phyloP scores from a whole-genome alignment of 352 stramenopile genomes.

The Phytopythium montanum region DNA sequence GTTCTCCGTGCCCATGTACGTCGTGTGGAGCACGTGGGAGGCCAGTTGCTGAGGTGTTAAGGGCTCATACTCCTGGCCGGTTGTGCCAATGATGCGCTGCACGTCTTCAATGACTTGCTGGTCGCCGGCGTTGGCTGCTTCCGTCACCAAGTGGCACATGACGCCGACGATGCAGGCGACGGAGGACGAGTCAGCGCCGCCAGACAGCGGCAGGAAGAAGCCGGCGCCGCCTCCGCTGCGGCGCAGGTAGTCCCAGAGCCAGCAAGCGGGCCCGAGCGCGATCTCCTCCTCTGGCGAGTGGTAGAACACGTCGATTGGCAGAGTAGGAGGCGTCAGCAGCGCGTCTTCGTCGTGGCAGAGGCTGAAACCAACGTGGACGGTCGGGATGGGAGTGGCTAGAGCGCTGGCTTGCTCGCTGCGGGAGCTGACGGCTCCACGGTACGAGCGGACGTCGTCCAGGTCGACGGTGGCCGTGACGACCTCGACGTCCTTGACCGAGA shows the following conservation, averaged over 20 bases:
- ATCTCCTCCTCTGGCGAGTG: conserved; percentile 96
- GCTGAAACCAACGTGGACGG: conserved; percentile 74
- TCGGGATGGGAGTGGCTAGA: conserved; percentile 59
- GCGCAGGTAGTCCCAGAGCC: conserved; percentile 99
- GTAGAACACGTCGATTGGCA: conserved; percentile 67
- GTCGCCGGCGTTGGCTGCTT: conserved; percentile 79
- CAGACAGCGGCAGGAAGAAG: conserved; percentile 97
- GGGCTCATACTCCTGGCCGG: conserved; percentile 43
- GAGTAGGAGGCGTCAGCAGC: conserved; percentile 29
- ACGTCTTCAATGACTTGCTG: conserved; percentile 83
- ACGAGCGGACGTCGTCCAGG: conserved; percentile 97
- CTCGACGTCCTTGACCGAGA: conserved; percentile 95
- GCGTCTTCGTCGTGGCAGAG: conserved; percentile 61
- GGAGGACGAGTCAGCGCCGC: conserved; percentile 95
- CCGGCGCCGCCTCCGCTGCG: conserved; percentile 62
- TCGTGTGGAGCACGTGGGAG: conserved; percentile 93
- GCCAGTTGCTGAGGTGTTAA: conserved; percentile 89
- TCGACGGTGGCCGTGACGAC: conserved; percentile 97
- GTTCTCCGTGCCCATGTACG: conserved; percentile 98
- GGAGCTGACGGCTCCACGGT: conserved; percentile 91
- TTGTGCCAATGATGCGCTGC: conserved; percentile 73
- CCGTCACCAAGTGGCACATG: conserved; percentile 95
- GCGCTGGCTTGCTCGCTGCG: conserved; percentile 93
- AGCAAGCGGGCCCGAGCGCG: conserved; percentile 95
- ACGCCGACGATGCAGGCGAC: conserved; percentile 96